Conservation (phyloP, 2,329 filamentous ascomycete species). For the Diaporthe vaccinii region DNA sequence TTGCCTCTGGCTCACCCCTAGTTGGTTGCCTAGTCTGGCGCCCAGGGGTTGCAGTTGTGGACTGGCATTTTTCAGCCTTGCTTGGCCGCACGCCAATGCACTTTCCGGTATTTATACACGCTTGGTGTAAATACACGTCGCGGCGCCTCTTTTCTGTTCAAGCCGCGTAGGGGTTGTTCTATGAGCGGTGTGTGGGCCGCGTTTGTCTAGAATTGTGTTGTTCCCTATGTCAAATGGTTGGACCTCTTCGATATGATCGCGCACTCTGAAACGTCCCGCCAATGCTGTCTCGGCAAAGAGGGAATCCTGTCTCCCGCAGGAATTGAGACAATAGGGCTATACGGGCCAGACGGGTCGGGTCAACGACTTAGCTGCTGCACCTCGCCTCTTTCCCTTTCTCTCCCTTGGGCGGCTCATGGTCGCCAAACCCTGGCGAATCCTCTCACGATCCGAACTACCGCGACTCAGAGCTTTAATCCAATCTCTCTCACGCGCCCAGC, state of each 20-base stretch:
- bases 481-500: not conserved
- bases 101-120: not conserved
- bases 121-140: constrained; percentile 3
- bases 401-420: constrained; percentile 12
- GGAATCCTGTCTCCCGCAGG: not conserved
- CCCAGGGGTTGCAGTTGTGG: not conserved
- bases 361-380: not conserved
- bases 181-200: not conserved
- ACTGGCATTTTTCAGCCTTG: constrained; percentile 7
- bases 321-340: constrained; percentile 19
- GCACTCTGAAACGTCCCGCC: constrained; percentile 17
- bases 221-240: not conserved
- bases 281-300: constrained; percentile 11
- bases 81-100: not conserved
- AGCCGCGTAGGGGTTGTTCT: not conserved
- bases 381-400: not conserved
- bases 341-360: no score
- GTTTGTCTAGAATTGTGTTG: not conserved
- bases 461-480: constrained; percentile 26
- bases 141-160: not conserved
- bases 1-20: not conserved
- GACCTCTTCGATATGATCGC: not conserved
- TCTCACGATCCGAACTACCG: constrained; percentile 16
- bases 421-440: constrained; percentile 12
- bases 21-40: constrained; percentile 15